phyloP scores from a whole-genome alignment of 1,284 basidiomycete species.

The Pyrrhoderma noxium region DNA sequence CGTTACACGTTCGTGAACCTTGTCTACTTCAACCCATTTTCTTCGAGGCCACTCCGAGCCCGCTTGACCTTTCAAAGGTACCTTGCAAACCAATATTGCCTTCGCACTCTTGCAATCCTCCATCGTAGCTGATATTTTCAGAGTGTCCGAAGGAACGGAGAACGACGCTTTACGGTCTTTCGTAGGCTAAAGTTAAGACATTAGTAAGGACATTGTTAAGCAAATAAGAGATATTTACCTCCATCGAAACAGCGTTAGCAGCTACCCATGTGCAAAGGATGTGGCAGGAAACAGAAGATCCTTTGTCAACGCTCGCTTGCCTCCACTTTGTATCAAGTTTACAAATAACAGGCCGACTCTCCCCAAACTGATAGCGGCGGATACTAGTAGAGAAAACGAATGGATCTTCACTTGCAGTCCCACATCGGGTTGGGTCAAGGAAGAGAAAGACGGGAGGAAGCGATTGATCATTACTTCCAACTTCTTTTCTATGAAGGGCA shows the following conservation, averaged over 20 bases:
- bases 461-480: constrained; percentile 33
- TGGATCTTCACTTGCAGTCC: constrained; percentile 60
- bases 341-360: constrained; percentile 69
- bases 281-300: constrained; percentile 43
- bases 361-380: constrained; percentile 73
- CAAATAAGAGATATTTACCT: constrained; percentile 35
- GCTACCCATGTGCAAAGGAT: constrained; percentile 62
- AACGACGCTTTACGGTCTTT: constrained; percentile 54
- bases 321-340: constrained; percentile 70
- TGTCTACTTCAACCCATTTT: constrained; percentile 75
- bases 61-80: constrained; percentile 60
- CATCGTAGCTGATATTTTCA: constrained; percentile 47
- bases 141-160: constrained; percentile 48
- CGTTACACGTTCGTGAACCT: constrained; percentile 74
- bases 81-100: constrained; percentile 71
- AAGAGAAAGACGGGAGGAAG: constrained; percentile 74
- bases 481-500: constrained; percentile 70
- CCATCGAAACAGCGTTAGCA: constrained; percentile 37
- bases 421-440: constrained; percentile 78
- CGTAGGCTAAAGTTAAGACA: constrained; percentile 37
- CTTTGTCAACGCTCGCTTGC: constrained; percentile 47
- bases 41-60: constrained; percentile 74
- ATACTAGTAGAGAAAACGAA: constrained; percentile 81
- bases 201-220: constrained; percentile 12
- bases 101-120: constrained; percentile 68